Evolutionary conservation across 192 early-diverging fungal species (phyloP), one percentile per base, ranked within the genome.

Genomic region (Piromyces sp.): DNA sequence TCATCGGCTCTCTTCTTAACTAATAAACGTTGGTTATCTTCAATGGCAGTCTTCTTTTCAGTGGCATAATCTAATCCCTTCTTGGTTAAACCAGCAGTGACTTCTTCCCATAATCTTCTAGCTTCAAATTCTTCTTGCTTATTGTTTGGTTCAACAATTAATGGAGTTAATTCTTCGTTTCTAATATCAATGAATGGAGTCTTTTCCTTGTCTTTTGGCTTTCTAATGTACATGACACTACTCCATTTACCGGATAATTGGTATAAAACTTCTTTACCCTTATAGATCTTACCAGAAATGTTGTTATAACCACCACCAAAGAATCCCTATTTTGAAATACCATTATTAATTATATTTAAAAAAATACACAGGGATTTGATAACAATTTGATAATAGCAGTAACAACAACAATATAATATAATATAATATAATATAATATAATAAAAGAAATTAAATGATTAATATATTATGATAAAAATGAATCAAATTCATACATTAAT

Each of bases 241-340:
- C 93, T 91, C 97, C 97, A 98, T 83, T 93, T 93, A 30, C 97
- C 97, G n/a, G 87, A 87, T 80, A 97, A 91, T n/a, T 93, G 93
- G 82, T 92, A 94, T 38, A 97, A 86, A 0, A 84, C 85, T 83
- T 96, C 92, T 13, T 89, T 89, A 40, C 90, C 90, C 80, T 88
- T 88, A 81, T 92, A 93, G 85, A 97, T 95, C 78, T 94, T 94
- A 84, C 95, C 96, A 14, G 86, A 80, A n/a, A 97, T 89, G 31
- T 87, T 89, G 81, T 96, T 94, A 84, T 95, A 94, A 14, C 89
- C 82, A 26, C 94, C 95, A 7, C 86, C 86, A 82, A 95, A 94
- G 80, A 89, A 90, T 1, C 93, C 94, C 94, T 95, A 81, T 22
- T 28, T 29, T 17, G 37, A 42, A 30, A 81, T 6, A 81, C 26